Evolutionary conservation across 306 rosid species (phyloP), one percentile per base, ranked within the genome.

Genomic region (Dryas alaskensis): DNA sequence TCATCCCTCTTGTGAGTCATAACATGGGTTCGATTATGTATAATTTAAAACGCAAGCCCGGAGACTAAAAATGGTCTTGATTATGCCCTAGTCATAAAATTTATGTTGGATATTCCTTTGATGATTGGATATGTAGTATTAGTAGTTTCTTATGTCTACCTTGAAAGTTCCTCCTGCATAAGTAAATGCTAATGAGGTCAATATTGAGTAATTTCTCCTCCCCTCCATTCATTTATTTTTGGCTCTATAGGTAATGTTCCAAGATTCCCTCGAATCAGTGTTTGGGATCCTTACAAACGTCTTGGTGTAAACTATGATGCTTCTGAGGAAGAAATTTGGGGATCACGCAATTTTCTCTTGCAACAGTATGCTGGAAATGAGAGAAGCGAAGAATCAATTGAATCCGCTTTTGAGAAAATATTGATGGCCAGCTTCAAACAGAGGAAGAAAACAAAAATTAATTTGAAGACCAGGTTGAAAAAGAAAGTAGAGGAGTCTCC

Each of bases 401-500:
- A 95, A 85, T 96, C 87, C 64, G 98, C 99, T 58, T 95, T 92
- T 84, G 99, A 92, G 87, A 90, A 85, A 72, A 67, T 95, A 81
- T 76, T 95, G 85, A 95, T 88, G 93, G 85, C 96, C 65, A 95
- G 99, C 83, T 95, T 90, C 78, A 67, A 62, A 73, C 87, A 81
- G 25, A 87, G 98, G 84, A 95, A 88, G 91, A 95, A 95, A 86
- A 92, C 97, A 54, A 95, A 95, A 79, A 95, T 92, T 66, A 95
- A 95, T 76, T 76, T 95, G 89, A 95, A 95, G 86, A 92, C 82
- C 86, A 89, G 78, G 90, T 85, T 95, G 87, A 95, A 92, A 76
- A 90, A 90, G 91, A 84, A 90, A 88, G 98, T 92, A 22, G 99
- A 95, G 76, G 99, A 95, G 82, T 95, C 99, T 75, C 99, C 99